Conservation (phyloP, 2,329 filamentous ascomycete species). For the Fusarium piperis region DNA sequence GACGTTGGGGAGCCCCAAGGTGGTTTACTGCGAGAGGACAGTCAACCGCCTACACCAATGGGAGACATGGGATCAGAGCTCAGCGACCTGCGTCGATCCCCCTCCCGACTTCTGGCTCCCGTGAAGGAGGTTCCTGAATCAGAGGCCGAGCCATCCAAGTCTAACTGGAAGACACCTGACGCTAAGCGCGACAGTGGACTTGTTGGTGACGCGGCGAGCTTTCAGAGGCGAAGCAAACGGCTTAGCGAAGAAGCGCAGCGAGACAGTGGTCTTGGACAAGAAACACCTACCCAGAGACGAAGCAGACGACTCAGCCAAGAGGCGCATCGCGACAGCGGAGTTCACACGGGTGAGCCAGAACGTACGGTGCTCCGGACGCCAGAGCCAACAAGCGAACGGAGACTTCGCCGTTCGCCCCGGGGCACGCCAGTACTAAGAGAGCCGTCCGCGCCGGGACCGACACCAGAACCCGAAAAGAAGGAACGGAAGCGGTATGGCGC, state of each 20-base stretch:
- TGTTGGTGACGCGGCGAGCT: conserved; percentile 51
- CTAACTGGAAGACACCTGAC: conserved; percentile 33
- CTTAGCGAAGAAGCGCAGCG: conserved; percentile 52
- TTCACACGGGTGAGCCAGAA: conserved; percentile 57
- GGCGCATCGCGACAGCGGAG: conserved; percentile 63
- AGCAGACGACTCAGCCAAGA: conserved; percentile 48
- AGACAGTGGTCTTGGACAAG: conserved; percentile 61
- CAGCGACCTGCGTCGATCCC: conserved; percentile 54
- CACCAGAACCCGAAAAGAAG: conserved; percentile 59
- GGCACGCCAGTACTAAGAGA: conserved; percentile 54
- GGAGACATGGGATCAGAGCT: conserved; percentile 41
- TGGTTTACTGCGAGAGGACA: conserved; percentile 46
- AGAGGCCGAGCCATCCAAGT: conserved; percentile 46
- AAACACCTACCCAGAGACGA: conserved; percentile 54
- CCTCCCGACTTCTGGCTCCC: conserved; percentile 58
- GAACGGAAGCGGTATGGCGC: conserved; percentile 45
- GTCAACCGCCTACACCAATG: conserved; percentile 34
- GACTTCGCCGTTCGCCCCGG: conserved; percentile 46
- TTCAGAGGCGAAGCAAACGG: conserved; percentile 49
- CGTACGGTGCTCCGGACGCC: conserved; percentile 40
- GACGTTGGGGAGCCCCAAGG: conserved; percentile 43
- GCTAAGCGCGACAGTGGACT: conserved; percentile 49
- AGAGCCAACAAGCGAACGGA: conserved; percentile 41
- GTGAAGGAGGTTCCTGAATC: conserved; percentile 63
- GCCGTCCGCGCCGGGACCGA: conserved; percentile 48